These are phyloP conservation scores for Misopates orontium DNA, from an alignment of 257 asterid species.

Conservation along the genomic window DNA sequence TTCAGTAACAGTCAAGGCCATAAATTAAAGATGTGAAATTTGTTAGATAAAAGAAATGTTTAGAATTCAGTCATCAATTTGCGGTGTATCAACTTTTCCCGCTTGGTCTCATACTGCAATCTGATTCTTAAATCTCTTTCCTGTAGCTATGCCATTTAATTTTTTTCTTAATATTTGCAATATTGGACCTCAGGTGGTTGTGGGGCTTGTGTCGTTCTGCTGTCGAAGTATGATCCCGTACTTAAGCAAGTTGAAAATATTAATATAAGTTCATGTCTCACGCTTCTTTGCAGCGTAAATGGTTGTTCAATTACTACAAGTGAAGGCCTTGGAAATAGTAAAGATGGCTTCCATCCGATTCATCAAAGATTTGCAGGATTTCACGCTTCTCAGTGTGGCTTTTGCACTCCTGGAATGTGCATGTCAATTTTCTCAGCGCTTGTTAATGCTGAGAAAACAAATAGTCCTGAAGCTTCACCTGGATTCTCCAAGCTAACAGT, in stretches of 20 bases:
- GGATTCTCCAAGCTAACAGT: constrained; percentile 65
- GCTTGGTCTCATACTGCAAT: not conserved
- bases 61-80: no score
- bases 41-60: no score
- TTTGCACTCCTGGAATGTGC: constrained; percentile 84
- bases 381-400: constrained; percentile 85
- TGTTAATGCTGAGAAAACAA: constrained; percentile 45
- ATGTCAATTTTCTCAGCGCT: constrained; percentile 68
- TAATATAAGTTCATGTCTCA: constrained; percentile 63
- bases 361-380: constrained; percentile 75
- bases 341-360: constrained; percentile 73
- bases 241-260: constrained; percentile 41
- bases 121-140: not conserved
- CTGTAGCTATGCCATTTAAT: not conserved
- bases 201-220: constrained; percentile 77
- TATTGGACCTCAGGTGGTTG: constrained; percentile 60
- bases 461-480: constrained; percentile 37
- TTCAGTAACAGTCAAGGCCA: no score
- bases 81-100: no score
- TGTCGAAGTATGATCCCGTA: constrained; percentile 52
- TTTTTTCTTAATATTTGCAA: not conserved
- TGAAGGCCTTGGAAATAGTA: constrained; percentile 76
- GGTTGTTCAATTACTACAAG: constrained; percentile 66
- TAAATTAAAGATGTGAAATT: no score
- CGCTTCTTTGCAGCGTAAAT: constrained; percentile 70